These are phyloP conservation scores for Hamigera avellanea DNA, from an alignment of 495 filamentous ascomycete species.

Conservation along the genomic window DNA sequence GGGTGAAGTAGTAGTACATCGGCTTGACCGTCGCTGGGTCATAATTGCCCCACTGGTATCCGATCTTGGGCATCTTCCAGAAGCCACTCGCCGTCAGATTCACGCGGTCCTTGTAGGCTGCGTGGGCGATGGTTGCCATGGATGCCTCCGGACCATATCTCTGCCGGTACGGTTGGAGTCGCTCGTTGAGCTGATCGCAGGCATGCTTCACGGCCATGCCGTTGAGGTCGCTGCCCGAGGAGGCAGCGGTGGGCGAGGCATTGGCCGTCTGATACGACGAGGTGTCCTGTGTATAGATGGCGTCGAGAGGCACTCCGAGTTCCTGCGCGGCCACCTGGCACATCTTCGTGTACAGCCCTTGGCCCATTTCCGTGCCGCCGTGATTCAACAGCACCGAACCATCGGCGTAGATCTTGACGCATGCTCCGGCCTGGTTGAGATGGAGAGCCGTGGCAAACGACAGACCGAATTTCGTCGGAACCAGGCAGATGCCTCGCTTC, in stretches of 20 bases:
- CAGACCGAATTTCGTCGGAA: conserved; percentile 97
- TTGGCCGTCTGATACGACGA: conserved; percentile 94
- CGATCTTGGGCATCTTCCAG: conserved; percentile 95
- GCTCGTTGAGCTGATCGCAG: conserved; percentile 80
- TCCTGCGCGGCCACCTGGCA: conserved; percentile 89
- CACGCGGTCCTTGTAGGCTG: conserved; percentile 92
- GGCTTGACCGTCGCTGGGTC: conserved; percentile 55
- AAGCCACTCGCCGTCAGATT: conserved; percentile 92
- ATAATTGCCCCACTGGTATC: conserved; percentile 83
- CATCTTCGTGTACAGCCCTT: conserved; percentile 98
- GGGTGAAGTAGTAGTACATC: conserved; percentile 99
- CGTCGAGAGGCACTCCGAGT: conserved; percentile 60
- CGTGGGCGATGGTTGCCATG: conserved; percentile 84
- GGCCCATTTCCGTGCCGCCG: conserved; percentile 96
- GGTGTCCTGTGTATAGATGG: conserved; percentile 76
- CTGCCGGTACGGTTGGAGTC: conserved; percentile 73
- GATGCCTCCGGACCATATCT: conserved; percentile 66
- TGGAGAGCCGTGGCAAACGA: conserved; percentile 93
- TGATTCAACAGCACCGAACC: conserved; percentile 89
- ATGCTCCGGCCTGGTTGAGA: conserved; percentile 89
- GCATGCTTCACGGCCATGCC: conserved; percentile 94
- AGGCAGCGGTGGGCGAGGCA: conserved; percentile 89
- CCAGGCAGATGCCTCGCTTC: conserved; percentile 79
- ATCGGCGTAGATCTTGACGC: conserved; percentile 97
- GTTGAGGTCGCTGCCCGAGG: conserved; percentile 89